phyloP scores from a whole-genome alignment of 1,284 basidiomycete genomes.

The Sanghuangporus weigelae region DNA sequence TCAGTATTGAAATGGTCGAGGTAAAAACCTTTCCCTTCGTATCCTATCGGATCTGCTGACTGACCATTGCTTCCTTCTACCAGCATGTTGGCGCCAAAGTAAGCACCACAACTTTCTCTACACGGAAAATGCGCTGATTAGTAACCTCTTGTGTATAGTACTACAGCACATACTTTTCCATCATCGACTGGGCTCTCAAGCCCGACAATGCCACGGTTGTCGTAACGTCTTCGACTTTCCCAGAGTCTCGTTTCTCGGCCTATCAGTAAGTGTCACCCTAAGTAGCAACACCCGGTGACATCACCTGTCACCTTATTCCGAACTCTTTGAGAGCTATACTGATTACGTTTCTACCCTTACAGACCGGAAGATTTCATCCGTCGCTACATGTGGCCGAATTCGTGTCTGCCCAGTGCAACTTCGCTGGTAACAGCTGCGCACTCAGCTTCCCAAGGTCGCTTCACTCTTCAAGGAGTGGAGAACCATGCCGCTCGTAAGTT shows the following conservation, averaged over 20 bases:
- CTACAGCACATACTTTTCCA: conserved; percentile 72
- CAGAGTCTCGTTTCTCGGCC: conserved; percentile 32
- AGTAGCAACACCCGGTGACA: not conserved
- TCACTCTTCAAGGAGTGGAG: conserved; percentile 82
- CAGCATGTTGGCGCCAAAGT: conserved; percentile 66
- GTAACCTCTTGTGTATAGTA: conserved; percentile 26
- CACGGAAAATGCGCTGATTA: not conserved
- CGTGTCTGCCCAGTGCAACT: conserved; percentile 79
- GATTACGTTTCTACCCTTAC: conserved; percentile 8
- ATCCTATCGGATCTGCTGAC: conserved; percentile 1
- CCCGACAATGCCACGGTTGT: conserved; percentile 34
- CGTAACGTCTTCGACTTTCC: conserved; percentile 48
- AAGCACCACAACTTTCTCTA: conserved; percentile 2
- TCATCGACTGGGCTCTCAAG: conserved; percentile 42
- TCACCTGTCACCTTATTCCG: not conserved
- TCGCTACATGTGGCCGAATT: conserved; percentile 92
- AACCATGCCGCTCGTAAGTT: conserved; percentile 58
- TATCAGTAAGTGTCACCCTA: conserved; percentile 23
- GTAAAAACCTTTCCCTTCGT: conserved; percentile 36
- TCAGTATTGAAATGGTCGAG: conserved; percentile 92
- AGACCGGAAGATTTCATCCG: conserved; percentile 69
- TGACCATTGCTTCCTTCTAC: conserved; percentile 3
- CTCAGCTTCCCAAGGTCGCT: conserved; percentile 58
- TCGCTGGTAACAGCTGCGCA: conserved; percentile 64
- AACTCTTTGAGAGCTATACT: not conserved